These are phyloP conservation scores for Penicillium lagena DNA, from an alignment of 495 filamentous ascomycete species.

Conservation along the genomic window DNA sequence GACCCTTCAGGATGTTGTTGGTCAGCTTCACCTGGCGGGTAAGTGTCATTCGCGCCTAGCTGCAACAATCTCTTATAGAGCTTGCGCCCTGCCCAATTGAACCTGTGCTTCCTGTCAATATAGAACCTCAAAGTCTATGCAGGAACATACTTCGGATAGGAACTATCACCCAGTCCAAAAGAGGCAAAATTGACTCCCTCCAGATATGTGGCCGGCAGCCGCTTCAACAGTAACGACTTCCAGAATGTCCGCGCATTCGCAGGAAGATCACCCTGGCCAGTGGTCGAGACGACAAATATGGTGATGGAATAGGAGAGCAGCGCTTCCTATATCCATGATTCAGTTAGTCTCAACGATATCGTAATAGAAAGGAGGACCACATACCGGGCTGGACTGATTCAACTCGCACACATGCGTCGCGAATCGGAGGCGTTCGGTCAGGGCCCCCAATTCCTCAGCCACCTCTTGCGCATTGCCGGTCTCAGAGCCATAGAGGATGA, in stretches of 20 bases:
- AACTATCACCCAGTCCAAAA: conserved; percentile 92
- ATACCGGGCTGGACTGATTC: conserved; percentile 66
- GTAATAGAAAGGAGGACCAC: not conserved
- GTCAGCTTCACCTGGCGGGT: conserved; percentile 77
- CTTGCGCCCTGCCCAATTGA: conserved; percentile 89
- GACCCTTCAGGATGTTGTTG: conserved; percentile 91
- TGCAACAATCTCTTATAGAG: conserved; percentile 79
- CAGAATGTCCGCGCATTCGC: conserved; percentile 74
- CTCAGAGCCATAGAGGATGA: conserved; percentile 90
- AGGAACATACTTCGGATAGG: conserved; percentile 70
- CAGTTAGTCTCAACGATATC: not conserved
- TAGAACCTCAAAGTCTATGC: not conserved
- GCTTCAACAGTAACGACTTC: conserved; percentile 74
- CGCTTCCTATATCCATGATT: conserved; percentile 24
- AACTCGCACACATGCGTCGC: conserved; percentile 65
- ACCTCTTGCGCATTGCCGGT: conserved; percentile 89
- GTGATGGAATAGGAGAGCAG: conserved; percentile 52
- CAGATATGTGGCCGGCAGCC: conserved; percentile 66
- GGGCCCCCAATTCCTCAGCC: conserved; percentile 71
- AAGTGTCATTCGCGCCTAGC: conserved; percentile 74
- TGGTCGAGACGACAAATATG: conserved; percentile 81
- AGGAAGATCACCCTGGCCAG: conserved; percentile 90
- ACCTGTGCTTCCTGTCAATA: conserved; percentile 44
- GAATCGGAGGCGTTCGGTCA: conserved; percentile 72
- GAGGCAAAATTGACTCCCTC: conserved; percentile 62